Evolutionary conservation across 2,329 filamentous ascomycete species (phyloP), one percentile per base, ranked within the genome.

Genomic region (Phialemoniopsis sp.): DNA sequence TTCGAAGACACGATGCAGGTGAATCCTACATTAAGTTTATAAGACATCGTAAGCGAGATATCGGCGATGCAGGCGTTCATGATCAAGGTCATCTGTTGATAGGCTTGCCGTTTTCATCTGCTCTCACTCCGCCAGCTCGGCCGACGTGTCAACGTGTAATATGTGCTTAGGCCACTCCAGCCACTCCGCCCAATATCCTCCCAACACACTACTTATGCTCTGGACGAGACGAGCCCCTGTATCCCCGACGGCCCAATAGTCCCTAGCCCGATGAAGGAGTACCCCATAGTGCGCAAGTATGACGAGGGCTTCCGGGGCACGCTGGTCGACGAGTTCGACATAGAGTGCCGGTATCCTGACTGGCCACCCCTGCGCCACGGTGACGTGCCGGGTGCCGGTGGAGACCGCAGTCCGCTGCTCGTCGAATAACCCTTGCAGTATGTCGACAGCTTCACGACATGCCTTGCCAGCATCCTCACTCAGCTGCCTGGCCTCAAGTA

Each of bases 271-370:
- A 45, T 68, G 58, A 14, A 67, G 37, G 4, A 67, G 41, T 8
- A 70, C 61, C 1, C 60, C 60, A 43, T 63, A 70, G 43, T 71
- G 61, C 3, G 64, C 65, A 5, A 69, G 52, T 13, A 70, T 53
- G 13, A 64, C 57, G 9, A 71, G 45, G 2, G 66, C 64, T 41
- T 69, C 64, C 0, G 66, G 63, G 14, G 52, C 48, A 14, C 59
- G 54, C 37, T 59, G 52, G 13, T 51, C 46, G 4, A 67, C 45
- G 14, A 67, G 51, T 1, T 53, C 45, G 7, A 56, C 47, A 38
- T 57, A 67, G 7, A 54, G 52, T 6, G 35, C 4, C 3, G 47
- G 37, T 3, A 51, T 32, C 6, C 34, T 15, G 7, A 52, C 44
- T 3, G 42, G 39, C 45, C 51, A 52, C 8, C 41, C 45, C 16